Evolutionary conservation across 179 eudicot species (phyloP).

Genomic region (Actinidia chinensis): DNA sequence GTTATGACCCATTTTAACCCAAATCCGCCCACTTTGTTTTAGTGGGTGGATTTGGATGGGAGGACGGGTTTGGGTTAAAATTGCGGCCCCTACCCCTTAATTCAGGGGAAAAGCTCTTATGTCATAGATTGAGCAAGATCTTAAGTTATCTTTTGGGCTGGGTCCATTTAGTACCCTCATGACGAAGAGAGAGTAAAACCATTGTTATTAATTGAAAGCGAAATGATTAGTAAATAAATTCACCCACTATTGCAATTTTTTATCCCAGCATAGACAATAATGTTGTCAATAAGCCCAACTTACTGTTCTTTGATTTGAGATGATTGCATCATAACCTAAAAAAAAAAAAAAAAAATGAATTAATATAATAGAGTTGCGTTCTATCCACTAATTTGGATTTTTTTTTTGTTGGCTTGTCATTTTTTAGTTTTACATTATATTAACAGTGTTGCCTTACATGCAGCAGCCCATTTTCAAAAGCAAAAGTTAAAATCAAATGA

Average conservation of each 20-base stretch:
- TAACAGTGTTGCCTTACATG: not conserved
- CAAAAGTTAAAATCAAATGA: not conserved
- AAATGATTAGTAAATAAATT: not conserved
- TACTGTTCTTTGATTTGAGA: slow-evolving; percentile 1
- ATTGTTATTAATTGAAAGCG: not conserved
- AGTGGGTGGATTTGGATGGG: too few species aligned
- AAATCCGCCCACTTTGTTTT: too few species aligned
- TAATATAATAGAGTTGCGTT: not conserved
- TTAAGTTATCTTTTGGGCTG: not conserved
- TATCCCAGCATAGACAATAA: not conserved
- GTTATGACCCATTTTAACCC: too few species aligned
- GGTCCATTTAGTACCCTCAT: not conserved
- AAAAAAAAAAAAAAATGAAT: not conserved
- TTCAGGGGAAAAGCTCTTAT: not conserved
- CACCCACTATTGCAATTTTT: not conserved
- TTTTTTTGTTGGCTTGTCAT: not conserved
- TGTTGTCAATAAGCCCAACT: slow-evolving; percentile 6
- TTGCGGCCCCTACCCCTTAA: not conserved
- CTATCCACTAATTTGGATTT: not conserved
- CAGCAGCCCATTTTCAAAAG: not conserved
- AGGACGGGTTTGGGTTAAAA: too few species aligned
- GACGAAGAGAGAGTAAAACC: not conserved
- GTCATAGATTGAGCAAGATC: not conserved
- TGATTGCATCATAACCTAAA: not conserved
- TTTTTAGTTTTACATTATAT: not conserved